Evolutionary conservation across 805 yeast species (phyloP).

Genomic region (Ogataea philodendri): DNA sequence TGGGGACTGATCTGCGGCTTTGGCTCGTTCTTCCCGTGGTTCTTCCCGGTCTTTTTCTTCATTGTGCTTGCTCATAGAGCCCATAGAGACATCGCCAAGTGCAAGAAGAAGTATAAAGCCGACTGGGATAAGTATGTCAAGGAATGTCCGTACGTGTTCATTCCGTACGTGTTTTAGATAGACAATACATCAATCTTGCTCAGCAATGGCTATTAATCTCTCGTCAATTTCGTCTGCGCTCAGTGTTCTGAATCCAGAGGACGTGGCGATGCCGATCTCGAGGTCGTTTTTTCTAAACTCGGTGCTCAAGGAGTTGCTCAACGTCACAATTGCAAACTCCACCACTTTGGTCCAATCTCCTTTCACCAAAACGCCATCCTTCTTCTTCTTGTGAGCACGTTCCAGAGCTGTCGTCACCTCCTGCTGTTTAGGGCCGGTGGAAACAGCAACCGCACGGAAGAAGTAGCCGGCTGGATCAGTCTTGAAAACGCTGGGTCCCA

Average conservation of each 20-base stretch:
- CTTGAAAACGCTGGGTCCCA: conserved; percentile 86
- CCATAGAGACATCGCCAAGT: conserved; percentile 79
- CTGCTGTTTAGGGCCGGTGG: conserved; percentile 97
- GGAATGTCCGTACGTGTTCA: conserved; percentile 87
- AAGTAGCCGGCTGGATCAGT: conserved; percentile 98
- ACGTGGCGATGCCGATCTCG: conserved; percentile 86
- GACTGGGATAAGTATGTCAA: conserved; percentile 89
- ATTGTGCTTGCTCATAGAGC: conserved; percentile 87
- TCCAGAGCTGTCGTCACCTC: conserved; percentile 89
- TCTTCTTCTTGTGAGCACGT: conserved; percentile 73
- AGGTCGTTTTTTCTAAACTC: conserved; percentile 92
- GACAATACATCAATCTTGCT: conserved; percentile 62
- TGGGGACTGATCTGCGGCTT: conserved; percentile 95
- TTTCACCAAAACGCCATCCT: conserved; percentile 50
- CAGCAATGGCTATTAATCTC: conserved; percentile 90
- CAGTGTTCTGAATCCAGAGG: conserved; percentile 66
- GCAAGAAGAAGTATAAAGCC: conserved; percentile 83
- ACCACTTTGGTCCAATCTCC: conserved; percentile 90
- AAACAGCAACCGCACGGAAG: conserved; percentile 85
- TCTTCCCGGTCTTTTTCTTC: conserved; percentile 89
- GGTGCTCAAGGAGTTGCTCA: conserved; percentile 83
- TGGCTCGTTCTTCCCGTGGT: conserved; percentile 89
- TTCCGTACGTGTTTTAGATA: conserved; percentile 73
- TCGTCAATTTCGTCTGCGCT: conserved; percentile 90
- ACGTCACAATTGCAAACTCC: conserved; percentile 82